Percentiles rank a stretch among this genome's conserved stretches.
Evolutionary conservation across 2,329 filamentous ascomycete species (phyloP).

Genomic region (Cadophora sp.): DNA sequence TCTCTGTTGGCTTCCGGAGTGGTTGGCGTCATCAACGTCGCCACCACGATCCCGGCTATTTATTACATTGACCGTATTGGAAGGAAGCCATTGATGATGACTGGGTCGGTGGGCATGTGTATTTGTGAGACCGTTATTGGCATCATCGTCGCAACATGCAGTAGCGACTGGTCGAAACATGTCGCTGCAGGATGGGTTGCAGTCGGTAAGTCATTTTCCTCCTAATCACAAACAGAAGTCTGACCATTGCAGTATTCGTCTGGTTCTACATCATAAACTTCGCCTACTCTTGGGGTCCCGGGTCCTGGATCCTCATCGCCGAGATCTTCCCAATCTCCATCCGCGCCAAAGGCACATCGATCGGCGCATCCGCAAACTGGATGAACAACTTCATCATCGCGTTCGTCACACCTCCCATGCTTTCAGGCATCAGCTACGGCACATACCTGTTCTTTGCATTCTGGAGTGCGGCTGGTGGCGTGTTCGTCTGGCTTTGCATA

Average conservation of each 20-base stretch:
- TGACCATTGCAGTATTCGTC: conserved; percentile 19
- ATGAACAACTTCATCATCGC: conserved; percentile 54
- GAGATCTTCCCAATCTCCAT: conserved; percentile 50
- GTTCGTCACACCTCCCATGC: conserved; percentile 52
- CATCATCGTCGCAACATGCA: conserved; percentile 50
- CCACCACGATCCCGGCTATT: background rate
- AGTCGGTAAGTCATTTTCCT: conserved; percentile 37
- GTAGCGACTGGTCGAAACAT: conserved; percentile 47
- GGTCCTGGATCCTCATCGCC: conserved; percentile 48
- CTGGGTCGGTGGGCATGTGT: background rate
- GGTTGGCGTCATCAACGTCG: background rate
- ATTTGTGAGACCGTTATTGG: conserved; percentile 42
- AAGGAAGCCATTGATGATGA: background rate
- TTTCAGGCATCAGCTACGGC: conserved; percentile 51
- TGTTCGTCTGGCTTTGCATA: conserved; percentile 56
- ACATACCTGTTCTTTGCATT: conserved; percentile 63
- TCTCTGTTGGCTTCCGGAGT: conserved; percentile 6
- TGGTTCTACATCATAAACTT: conserved; percentile 49
- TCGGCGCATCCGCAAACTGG: conserved; percentile 53
- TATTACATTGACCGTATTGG: background rate
- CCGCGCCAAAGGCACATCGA: conserved; percentile 48
- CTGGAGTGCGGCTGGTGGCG: conserved; percentile 51
- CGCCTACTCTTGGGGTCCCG: conserved; percentile 53
- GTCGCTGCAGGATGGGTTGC: conserved; percentile 48
- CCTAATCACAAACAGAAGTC: conserved; percentile 36